These are phyloP conservation scores for Pyrenochaeta sp. DNA, from an alignment of 2,329 filamentous ascomycete genomes.

Conservation along the genomic window DNA sequence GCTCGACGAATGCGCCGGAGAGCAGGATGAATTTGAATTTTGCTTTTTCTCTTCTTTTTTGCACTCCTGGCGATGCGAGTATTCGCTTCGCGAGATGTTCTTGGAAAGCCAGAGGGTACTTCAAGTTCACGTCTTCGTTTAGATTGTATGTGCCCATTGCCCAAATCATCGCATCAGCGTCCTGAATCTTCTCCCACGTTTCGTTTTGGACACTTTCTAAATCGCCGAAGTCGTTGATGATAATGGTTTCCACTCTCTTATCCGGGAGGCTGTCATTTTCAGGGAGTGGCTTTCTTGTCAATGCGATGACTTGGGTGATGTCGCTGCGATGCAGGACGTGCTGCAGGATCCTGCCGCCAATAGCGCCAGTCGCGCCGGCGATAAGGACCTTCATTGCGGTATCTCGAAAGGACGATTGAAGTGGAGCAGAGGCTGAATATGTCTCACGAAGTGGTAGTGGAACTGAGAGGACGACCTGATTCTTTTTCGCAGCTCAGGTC, in stretches of 20 bases:
- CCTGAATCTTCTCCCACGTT: conserved; percentile 11
- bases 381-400: conserved; percentile 29
- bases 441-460: neutral
- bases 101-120: conserved; percentile 25
- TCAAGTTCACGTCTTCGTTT: conserved; percentile 24
- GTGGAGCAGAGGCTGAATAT: neutral
- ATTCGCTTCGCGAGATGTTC: conserved; percentile 6
- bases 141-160: conserved; percentile 25
- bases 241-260: conserved; percentile 18
- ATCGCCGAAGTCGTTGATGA: conserved; percentile 20
- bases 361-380: conserved; percentile 26
- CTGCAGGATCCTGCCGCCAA: conserved; percentile 23
- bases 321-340: conserved; percentile 15
- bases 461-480: neutral
- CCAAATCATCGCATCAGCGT: conserved; percentile 32
- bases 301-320: conserved; percentile 21
- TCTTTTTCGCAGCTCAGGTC: neutral
- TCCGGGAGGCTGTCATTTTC: neutral
- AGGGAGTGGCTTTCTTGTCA: conserved; percentile 18
- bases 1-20: conserved; percentile 22
- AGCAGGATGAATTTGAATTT: conserved; percentile 22
- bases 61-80: neutral
- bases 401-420: conserved; percentile 10
- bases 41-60: neutral
- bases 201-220: neutral